Evolutionary conservation across 2,329 filamentous ascomycete species (phyloP).

Genomic region (Penicillium sp.): DNA sequence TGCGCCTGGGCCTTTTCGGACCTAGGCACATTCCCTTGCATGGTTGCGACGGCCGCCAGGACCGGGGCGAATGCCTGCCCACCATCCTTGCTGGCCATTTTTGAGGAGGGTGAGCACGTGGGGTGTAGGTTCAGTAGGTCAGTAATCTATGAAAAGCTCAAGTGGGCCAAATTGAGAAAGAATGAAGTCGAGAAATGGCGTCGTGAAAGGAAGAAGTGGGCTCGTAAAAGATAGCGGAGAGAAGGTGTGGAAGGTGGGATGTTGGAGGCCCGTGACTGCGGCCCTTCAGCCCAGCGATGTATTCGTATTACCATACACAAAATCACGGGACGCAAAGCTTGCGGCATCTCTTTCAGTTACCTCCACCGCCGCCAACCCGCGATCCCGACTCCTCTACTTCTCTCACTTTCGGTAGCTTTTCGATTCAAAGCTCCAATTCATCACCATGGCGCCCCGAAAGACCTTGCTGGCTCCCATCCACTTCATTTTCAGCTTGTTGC

Average conservation of each 20-base stretch:
- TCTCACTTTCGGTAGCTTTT: neutral
- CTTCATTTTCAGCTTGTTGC: slow-evolving; percentile 90
- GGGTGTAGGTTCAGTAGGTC: slow-evolving; percentile 3
- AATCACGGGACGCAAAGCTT: slow-evolving; percentile 24
- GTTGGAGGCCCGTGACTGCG: slow-evolving; percentile 14
- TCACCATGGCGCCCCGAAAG: slow-evolving; percentile 54
- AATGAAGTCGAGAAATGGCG: slow-evolving; percentile 15
- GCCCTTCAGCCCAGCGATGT: slow-evolving; percentile 1
- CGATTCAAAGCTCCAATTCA: slow-evolving; percentile 1
- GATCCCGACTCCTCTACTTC: slow-evolving; percentile 3
- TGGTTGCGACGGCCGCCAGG: slow-evolving; percentile 80
- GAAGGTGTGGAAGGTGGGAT: slow-evolving; percentile 20
- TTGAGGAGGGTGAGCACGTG: slow-evolving; percentile 8
- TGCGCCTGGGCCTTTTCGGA: slow-evolving; percentile 84
- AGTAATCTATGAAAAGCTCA: slow-evolving; percentile 6
- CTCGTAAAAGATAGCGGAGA: slow-evolving; percentile 10
- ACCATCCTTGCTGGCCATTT: slow-evolving; percentile 64
- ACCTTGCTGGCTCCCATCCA: slow-evolving; percentile 73
- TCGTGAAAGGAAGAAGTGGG: neutral
- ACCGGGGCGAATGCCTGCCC: slow-evolving; percentile 76
- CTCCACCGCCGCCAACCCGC: slow-evolving; percentile 2
- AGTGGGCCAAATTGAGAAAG: slow-evolving; percentile 5
- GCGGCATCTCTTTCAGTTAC: slow-evolving; percentile 5
- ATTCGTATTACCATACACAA: slow-evolving; percentile 18
- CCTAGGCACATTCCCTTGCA: slow-evolving; percentile 76